These are phyloP conservation scores for Leptographium procerum DNA, from an alignment of 2,329 filamentous ascomycete genomes.

Conservation along the genomic window DNA sequence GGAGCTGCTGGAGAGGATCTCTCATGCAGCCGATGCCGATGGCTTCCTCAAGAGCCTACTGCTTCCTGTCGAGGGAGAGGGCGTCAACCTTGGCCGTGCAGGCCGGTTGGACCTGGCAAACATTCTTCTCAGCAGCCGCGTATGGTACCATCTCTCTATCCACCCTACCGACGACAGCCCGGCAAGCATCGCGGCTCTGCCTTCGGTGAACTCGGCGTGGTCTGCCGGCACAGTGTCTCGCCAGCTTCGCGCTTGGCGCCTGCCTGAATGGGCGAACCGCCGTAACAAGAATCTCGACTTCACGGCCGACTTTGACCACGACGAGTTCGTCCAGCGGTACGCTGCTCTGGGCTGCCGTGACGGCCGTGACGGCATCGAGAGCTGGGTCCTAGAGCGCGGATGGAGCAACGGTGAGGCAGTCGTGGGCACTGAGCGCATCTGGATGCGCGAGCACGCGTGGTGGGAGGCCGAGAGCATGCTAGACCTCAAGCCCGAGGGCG, in stretches of 20 bases:
- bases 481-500: conserved; percentile 60
- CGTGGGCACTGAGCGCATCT: conserved; percentile 80
- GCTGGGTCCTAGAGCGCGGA: conserved; percentile 84
- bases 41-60: conserved; percentile 74
- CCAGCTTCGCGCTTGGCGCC: conserved; percentile 83
- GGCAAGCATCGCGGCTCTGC: conserved; percentile 58
- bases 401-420: conserved; percentile 98
- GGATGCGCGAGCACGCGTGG: conserved; percentile 91
- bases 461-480: conserved; percentile 98
- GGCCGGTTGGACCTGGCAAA: conserved; percentile 69
- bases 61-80: conserved; percentile 65
- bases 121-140: conserved; percentile 69
- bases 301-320: conserved; percentile 89
- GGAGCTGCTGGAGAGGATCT: conserved; percentile 74
- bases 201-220: conserved; percentile 72
- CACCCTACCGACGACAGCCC: conserved; percentile 86
- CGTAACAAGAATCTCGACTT: conserved; percentile 87
- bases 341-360: conserved; percentile 74
- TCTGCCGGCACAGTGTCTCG: conserved; percentile 86
- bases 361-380: conserved; percentile 85
- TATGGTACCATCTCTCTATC: conserved; percentile 88
- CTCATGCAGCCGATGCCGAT: conserved; percentile 67
- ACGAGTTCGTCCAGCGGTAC: conserved; percentile 84
- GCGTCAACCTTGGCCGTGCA: conserved; percentile 66
- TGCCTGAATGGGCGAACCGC: conserved; percentile 94